A percentile compares a stretch with the other conserved stretches of the same genome.
phyloP scores from a whole-genome alignment of 257 asterid species.

The Solanum sejunctum region DNA sequence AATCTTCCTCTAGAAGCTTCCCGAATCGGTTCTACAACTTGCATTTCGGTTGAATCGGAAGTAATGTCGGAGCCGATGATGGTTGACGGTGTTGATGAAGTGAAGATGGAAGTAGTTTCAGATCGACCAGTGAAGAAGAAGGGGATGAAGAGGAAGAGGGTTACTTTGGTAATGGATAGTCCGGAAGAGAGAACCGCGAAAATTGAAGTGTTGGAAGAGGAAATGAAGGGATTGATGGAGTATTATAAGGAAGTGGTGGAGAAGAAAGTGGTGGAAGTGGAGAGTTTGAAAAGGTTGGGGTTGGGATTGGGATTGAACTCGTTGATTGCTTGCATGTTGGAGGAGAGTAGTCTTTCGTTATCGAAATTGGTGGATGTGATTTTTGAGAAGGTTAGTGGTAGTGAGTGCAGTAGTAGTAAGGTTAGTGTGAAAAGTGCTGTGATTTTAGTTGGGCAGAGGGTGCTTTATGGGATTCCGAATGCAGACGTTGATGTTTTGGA shows the following conservation, averaged over 20 bases:
- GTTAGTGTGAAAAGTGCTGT: conserved; percentile 63
- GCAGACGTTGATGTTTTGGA: conserved; percentile 82
- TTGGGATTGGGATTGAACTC: conserved; percentile 20
- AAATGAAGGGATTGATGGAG: conserved; percentile 36
- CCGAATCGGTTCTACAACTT: not conserved
- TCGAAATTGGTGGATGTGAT: conserved; percentile 54
- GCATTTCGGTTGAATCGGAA: not conserved
- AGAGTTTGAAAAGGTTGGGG: not conserved
- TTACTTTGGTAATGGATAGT: not conserved
- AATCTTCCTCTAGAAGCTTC: not conserved
- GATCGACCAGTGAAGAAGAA: conserved; percentile 1
- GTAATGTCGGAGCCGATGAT: conserved; percentile 19
- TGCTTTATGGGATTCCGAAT: conserved; percentile 45
- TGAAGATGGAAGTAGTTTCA: not conserved
- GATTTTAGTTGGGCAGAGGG: conserved; percentile 61
- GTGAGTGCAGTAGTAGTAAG: conserved; percentile 14
- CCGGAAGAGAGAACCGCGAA: conserved; percentile 37
- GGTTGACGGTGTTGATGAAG: conserved; percentile 1
- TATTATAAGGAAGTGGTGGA: conserved; percentile 25
- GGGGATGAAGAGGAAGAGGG: conserved; percentile 26
- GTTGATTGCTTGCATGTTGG: conserved; percentile 57
- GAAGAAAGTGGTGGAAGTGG: conserved; percentile 22
- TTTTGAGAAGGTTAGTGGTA: conserved; percentile 32
- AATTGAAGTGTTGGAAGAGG: conserved; percentile 28
- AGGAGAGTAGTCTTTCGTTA: conserved; percentile 68